These are phyloP conservation scores for Coleophoma cylindrospora DNA, from an alignment of 2,329 filamentous ascomycete species.

Conservation along the genomic window DNA sequence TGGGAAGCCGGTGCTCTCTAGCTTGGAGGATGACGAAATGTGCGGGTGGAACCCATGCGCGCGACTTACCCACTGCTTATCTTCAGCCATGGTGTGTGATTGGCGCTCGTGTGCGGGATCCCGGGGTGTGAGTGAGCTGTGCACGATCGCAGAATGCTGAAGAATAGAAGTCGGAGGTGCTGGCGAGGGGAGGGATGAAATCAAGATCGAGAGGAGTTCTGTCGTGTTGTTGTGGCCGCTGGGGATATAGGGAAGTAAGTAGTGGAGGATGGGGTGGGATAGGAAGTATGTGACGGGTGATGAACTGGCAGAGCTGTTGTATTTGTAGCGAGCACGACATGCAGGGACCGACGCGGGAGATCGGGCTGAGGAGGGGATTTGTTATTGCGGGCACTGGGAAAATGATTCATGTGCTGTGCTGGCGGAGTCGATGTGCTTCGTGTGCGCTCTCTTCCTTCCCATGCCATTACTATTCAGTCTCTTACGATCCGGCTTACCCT, in stretches of 20 bases:
- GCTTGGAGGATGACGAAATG: not conserved
- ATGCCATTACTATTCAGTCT: not conserved
- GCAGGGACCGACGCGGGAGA: not conserved
- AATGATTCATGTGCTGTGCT: not conserved
- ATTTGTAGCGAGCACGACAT: no score
- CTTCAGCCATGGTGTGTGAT: constrained; percentile 23
- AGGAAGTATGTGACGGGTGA: no score
- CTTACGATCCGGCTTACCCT: not conserved
- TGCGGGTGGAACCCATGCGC: constrained; percentile 8
- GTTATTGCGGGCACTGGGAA: not conserved
- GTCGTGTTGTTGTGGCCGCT: not conserved
- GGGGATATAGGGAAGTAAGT: not conserved
- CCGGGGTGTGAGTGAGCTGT: no score
- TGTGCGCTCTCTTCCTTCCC: not conserved
- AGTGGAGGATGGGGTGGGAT: not conserved
- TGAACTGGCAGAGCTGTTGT: no score
- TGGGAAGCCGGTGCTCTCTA: no score
- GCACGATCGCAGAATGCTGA: no score
- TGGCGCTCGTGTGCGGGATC: not conserved
- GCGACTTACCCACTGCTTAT: constrained; percentile 45
- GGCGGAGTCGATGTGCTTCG: not conserved
- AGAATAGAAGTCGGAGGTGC: not conserved
- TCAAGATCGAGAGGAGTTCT: not conserved
- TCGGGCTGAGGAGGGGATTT: not conserved
- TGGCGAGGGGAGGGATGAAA: not conserved